Conservation (phyloP, 2,329 filamentous ascomycete genomes). For the Ploettnerulaceae sp. region DNA sequence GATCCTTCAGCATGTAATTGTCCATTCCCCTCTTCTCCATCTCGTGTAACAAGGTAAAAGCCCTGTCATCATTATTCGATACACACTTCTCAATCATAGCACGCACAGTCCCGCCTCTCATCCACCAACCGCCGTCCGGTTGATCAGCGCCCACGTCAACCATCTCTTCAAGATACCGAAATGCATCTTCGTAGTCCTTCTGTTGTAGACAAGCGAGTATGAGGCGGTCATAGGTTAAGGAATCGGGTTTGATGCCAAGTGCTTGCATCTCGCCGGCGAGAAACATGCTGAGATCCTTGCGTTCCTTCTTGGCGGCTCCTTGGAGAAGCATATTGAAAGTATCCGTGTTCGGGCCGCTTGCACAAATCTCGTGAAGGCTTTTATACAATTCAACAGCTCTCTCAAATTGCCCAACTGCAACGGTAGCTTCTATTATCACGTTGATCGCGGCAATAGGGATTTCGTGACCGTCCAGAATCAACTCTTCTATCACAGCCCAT, state of each 20-base stretch:
- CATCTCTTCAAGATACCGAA: conserved; percentile 49
- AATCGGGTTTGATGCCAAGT: conserved; percentile 48
- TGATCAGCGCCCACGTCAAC: conserved; percentile 34
- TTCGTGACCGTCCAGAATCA: conserved; percentile 44
- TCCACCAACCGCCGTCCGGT: conserved; percentile 30
- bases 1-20: conserved; percentile 9
- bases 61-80: conserved; percentile 20
- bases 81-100: conserved; percentile 24
- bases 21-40: conserved; percentile 24
- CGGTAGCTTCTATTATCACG: conserved; percentile 34
- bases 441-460: conserved; percentile 50
- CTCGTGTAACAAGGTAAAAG: conserved; percentile 24
- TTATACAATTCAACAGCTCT: conserved; percentile 58
- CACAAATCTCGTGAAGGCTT: conserved; percentile 48
- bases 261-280: conserved; percentile 57
- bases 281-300: conserved; percentile 54
- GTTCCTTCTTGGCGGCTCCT: conserved; percentile 34
- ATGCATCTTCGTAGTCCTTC: conserved; percentile 42
- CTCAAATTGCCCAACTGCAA: conserved; percentile 39
- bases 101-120: conserved; percentile 29
- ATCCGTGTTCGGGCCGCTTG: conserved; percentile 41
- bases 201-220: conserved; percentile 50
- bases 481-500: conserved; percentile 50
- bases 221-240: conserved; percentile 57
- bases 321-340: conserved; percentile 58